These are phyloP conservation scores for Sporisorium iseilematis-ciliati DNA, from an alignment of 1,284 basidiomycete species.

Conservation along the genomic window DNA sequence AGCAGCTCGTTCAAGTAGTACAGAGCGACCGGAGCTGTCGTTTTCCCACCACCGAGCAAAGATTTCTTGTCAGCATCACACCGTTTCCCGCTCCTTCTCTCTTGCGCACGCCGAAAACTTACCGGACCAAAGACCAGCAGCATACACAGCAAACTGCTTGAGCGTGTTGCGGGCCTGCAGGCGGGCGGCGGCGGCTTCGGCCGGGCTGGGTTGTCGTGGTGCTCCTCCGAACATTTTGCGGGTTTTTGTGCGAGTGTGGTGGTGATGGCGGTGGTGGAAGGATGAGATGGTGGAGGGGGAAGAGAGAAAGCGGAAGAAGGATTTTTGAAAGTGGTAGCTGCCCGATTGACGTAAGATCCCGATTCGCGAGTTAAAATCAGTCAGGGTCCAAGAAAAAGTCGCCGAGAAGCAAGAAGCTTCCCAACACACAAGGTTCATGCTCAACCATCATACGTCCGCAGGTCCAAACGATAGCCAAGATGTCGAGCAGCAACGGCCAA, in stretches of 20 bases:
- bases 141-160: slow-evolving; percentile 30
- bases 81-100: neutral
- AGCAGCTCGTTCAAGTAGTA: slow-evolving; percentile 53
- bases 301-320: slow-evolving; percentile 5
- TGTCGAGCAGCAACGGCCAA: slow-evolving; percentile 28
- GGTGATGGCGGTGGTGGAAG: slow-evolving; percentile 1
- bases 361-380: no score
- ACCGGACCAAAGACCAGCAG: slow-evolving; percentile 48
- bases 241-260: neutral
- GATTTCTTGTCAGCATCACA: neutral
- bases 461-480: neutral
- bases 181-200: slow-evolving; percentile 37
- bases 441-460: slow-evolving; percentile 3
- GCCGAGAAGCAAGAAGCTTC: slow-evolving; percentile 3
- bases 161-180: slow-evolving; percentile 37
- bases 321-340: neutral
- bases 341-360: slow-evolving; percentile 1
- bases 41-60: neutral
- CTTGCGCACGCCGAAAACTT: slow-evolving; percentile 15
- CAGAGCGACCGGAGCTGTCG: slow-evolving; percentile 41
- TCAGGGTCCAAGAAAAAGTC: slow-evolving; percentile 27
- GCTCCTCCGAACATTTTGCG: slow-evolving; percentile 50
- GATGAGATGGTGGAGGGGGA: neutral
- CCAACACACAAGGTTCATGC: neutral
- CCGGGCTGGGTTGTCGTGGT: slow-evolving; percentile 33